A percentile compares a stretch with the other conserved stretches of the same genome.
phyloP scores from a whole-genome alignment of 2,329 filamentous ascomycete species.

The Tolypocladium amazonense region DNA sequence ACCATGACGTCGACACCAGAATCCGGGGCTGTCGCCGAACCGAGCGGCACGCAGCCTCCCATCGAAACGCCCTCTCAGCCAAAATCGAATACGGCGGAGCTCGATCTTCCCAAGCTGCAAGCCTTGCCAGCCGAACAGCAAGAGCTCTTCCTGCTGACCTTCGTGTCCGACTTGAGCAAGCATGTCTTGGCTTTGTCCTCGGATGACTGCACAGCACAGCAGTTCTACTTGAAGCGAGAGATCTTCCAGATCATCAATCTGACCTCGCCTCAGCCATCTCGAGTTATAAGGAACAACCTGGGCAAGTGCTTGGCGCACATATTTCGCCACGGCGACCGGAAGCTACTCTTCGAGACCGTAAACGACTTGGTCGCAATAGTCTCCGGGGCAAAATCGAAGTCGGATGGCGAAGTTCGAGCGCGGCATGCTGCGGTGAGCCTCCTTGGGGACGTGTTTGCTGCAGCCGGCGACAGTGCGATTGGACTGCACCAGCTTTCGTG shows the following conservation, averaged over 20 bases:
- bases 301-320: slow-evolving; percentile 76
- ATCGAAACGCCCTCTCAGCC: slow-evolving; percentile 24
- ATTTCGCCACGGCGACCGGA: slow-evolving; percentile 76
- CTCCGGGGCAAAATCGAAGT: slow-evolving; percentile 60
- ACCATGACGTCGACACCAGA: slow-evolving; percentile 27
- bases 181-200: slow-evolving; percentile 65
- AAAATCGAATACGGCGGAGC: slow-evolving; percentile 55
- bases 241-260: slow-evolving; percentile 88
- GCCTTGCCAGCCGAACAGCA: slow-evolving; percentile 88
- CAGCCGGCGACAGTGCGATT: slow-evolving; percentile 90
- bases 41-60: slow-evolving; percentile 10
- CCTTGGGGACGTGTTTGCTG: slow-evolving; percentile 77
- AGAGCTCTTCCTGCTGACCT: slow-evolving; percentile 85
- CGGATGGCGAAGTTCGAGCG: slow-evolving; percentile 63
- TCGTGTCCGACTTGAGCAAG: slow-evolving; percentile 70
- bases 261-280: slow-evolving; percentile 69
- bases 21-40: slow-evolving; percentile 19
- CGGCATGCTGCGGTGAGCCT: slow-evolving; percentile 85
- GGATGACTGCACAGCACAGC: slow-evolving; percentile 78
- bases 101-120: slow-evolving; percentile 84
- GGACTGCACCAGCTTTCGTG: slow-evolving; percentile 68
- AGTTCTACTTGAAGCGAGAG: slow-evolving; percentile 88
- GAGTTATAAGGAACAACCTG: slow-evolving; percentile 82
- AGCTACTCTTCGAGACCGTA: slow-evolving; percentile 86
- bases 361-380: slow-evolving; percentile 73